A percentile compares a stretch with the other conserved stretches of the same genome.
Conservation (phyloP, 148 eudicot species). For the Amaranthus hypochondriacus region DNA sequence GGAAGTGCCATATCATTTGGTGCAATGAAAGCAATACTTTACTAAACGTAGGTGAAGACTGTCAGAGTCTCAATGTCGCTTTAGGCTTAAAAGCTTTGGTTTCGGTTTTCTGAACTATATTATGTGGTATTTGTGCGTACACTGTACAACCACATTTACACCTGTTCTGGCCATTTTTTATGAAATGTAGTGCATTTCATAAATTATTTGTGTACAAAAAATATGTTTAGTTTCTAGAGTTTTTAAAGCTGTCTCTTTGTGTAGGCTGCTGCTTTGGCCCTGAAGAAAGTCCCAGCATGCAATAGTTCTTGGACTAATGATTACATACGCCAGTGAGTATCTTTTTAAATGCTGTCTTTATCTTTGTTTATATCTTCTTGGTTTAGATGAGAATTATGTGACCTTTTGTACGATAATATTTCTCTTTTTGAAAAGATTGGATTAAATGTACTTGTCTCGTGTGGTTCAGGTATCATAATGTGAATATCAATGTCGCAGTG, state of each 20-base stretch:
- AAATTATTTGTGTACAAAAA: neutral
- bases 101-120: neutral
- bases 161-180: neutral
- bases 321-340: constrained; percentile 86
- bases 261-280: constrained; percentile 99
- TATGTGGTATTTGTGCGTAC: neutral
- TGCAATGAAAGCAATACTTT: neutral
- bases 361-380: too few species aligned
- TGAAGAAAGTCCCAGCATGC: constrained; percentile 86
- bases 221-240: neutral
- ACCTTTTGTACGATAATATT: neutral
- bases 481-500: constrained; percentile 91
- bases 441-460: constrained; percentile 7
- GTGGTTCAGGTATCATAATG: constrained; percentile 63
- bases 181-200: neutral
- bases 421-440: neutral
- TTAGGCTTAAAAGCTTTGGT: neutral
- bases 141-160: neutral
- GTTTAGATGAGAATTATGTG: too few species aligned
- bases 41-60: neutral
- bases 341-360: too few species aligned
- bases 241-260: constrained; percentile 5
- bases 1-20: too few species aligned
- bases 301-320: constrained; percentile 96
- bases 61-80: neutral